phyloP scores from a whole-genome alignment of 345 rosid species.

The Limnanthes douglasii region DNA sequence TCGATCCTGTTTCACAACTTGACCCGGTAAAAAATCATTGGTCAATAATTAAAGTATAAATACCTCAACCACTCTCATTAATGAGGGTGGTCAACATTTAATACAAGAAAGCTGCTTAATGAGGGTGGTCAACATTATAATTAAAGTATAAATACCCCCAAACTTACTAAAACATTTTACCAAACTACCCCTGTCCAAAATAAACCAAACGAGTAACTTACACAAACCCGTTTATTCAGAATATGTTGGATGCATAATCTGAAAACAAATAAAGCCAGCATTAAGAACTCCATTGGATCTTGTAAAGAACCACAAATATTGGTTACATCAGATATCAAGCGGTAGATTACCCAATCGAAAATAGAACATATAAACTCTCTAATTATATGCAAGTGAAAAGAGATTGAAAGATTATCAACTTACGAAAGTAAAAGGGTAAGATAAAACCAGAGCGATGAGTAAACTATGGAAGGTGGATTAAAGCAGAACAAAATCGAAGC shows the following conservation, averaged over 20 bases:
- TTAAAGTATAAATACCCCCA: no score
- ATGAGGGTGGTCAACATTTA: no score
- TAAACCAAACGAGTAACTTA: conserved; percentile 17
- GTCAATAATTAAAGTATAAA: no score
- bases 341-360: conserved; percentile 48
- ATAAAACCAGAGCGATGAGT: conserved; percentile 36
- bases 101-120: no score
- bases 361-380: conserved; percentile 42
- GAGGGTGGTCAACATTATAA: no score
- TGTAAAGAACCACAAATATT: conserved; percentile 39
- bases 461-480: conserved; percentile 59
- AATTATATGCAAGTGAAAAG: conserved; percentile 44
- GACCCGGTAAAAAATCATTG: no score
- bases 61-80: no score
- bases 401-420: no score
- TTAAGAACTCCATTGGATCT: conserved; percentile 69
- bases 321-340: conserved; percentile 27
- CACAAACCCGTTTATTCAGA: conserved; percentile 17
- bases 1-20: no score
- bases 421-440: not conserved
- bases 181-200: no score
- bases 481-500: conserved; percentile 56
- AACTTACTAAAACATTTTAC: no score
- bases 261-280: conserved; percentile 61
- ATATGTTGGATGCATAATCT: conserved; percentile 40